Percentiles rank a stretch among this genome's conserved stretches.
phyloP scores from a whole-genome alignment of 768 basidiomycete species.

The Rhizopogon roseolus region DNA sequence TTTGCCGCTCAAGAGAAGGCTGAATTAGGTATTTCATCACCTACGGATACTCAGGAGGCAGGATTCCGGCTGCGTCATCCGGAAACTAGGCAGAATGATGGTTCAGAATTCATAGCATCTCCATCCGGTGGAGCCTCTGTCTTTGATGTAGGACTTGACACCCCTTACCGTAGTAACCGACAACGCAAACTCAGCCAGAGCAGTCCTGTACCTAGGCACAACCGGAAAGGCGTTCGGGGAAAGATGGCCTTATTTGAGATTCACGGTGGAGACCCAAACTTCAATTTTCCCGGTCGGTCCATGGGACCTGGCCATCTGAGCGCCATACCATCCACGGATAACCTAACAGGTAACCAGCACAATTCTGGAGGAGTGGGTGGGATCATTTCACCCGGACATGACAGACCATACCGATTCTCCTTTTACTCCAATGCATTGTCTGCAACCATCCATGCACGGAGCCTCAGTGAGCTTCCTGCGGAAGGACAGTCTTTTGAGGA shows the following conservation, averaged over 20 bases:
- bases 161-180: constrained; percentile 32
- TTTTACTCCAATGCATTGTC: constrained; percentile 94
- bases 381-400: constrained; percentile 55
- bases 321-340: constrained; percentile 36
- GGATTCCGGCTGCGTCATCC: constrained; percentile 9
- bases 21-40: constrained; percentile 52
- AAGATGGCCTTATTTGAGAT: constrained; percentile 92
- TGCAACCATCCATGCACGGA: constrained; percentile 93
- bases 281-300: constrained; percentile 40
- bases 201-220: constrained; percentile 58
- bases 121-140: background rate
- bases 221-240: constrained; percentile 58
- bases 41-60: constrained; percentile 24
- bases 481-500: constrained; percentile 93
- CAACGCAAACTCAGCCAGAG: constrained; percentile 88
- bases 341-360: constrained; percentile 23
- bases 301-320: constrained; percentile 26
- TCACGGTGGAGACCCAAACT: constrained; percentile 41
- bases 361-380: constrained; percentile 14
- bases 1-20: constrained; percentile 71
- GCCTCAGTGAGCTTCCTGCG: constrained; percentile 87
- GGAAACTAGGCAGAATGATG: constrained; percentile 11
- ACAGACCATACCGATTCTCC: constrained; percentile 94
- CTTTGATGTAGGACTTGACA: constrained; percentile 10
- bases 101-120: constrained; percentile 4